Conservation (phyloP, 2,329 filamentous ascomycete genomes). For the Onygenales sp. region DNA sequence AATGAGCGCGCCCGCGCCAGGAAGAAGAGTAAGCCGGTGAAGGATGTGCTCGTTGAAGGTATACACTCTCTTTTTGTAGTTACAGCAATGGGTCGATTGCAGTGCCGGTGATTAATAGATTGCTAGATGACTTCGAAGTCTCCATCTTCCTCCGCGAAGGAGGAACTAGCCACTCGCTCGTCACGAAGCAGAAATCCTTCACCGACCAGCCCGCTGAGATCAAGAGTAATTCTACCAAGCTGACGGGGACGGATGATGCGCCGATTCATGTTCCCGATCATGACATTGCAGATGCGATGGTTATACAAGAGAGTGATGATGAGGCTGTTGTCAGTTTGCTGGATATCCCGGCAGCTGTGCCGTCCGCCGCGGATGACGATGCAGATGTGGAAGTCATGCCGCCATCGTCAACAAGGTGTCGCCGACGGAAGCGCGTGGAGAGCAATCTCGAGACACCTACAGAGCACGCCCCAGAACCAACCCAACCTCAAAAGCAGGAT, state of each 20-base stretch:
- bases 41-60: slow-evolving; percentile 81
- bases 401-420: slow-evolving; percentile 13
- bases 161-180: slow-evolving; percentile 71
- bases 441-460: slow-evolving; percentile 12
- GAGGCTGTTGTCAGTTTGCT: slow-evolving; percentile 36
- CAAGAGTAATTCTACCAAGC: slow-evolving; percentile 53
- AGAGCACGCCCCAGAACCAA: slow-evolving; percentile 26
- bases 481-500: slow-evolving; percentile 44
- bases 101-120: not conserved
- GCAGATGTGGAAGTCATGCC: slow-evolving; percentile 14
- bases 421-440: slow-evolving; percentile 14
- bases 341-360: slow-evolving; percentile 45
- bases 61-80: slow-evolving; percentile 15
- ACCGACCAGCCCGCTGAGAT: slow-evolving; percentile 46
- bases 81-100: not conserved
- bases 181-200: slow-evolving; percentile 77
- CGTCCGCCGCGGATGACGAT: not conserved
- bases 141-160: slow-evolving; percentile 88
- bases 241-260: slow-evolving; percentile 48
- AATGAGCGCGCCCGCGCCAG: slow-evolving; percentile 52
- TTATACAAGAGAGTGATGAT: slow-evolving; percentile 55
- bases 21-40: slow-evolving; percentile 70
- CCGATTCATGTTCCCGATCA: slow-evolving; percentile 44
- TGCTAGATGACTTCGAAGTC: slow-evolving; percentile 83
- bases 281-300: slow-evolving; percentile 25